Evolutionary conservation across 2,329 filamentous ascomycete species (phyloP).

Genomic region (Epicoccum nigrum): DNA sequence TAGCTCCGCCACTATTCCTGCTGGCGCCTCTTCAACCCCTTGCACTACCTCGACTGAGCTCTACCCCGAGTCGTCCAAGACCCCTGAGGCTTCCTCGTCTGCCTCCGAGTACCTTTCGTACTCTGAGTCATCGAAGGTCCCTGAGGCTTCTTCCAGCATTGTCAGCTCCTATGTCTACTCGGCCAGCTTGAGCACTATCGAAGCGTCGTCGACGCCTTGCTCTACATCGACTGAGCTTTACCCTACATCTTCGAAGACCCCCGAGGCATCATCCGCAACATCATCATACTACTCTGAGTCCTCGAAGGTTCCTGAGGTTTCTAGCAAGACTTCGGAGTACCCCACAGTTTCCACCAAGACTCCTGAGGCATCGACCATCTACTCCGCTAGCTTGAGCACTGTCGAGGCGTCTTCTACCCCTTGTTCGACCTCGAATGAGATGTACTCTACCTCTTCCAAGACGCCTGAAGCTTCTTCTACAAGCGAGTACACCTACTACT

Average conservation of each 20-base stretch:
- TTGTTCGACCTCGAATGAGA: slow-evolving; percentile 20
- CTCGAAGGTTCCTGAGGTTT: slow-evolving; percentile 9
- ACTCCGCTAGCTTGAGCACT: slow-evolving; percentile 3
- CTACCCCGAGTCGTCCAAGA: no score
- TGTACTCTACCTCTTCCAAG: slow-evolving; percentile 4
- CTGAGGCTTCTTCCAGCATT: slow-evolving; percentile 8
- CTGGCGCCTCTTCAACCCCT: slow-evolving; percentile 10
- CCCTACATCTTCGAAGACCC: slow-evolving; percentile 14
- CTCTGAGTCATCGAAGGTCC: slow-evolving; percentile 13
- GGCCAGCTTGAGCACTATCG: no score
- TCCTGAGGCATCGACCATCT: slow-evolving; percentile 6
- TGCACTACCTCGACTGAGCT: slow-evolving; percentile 16
- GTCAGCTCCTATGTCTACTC: background rate
- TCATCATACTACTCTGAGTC: slow-evolving; percentile 13
- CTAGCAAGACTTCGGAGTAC: slow-evolving; percentile 3
- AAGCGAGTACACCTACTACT: slow-evolving; percentile 8
- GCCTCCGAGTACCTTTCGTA: slow-evolving; percentile 2
- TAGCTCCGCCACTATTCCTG: slow-evolving; percentile 1
- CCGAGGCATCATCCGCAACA: slow-evolving; percentile 15
- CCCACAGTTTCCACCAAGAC: slow-evolving; percentile 9
- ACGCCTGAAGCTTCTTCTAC: slow-evolving; percentile 8
- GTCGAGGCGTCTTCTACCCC: slow-evolving; percentile 16
- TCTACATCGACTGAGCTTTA: background rate
- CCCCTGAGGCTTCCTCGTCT: slow-evolving; percentile 10
- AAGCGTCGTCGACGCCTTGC: no score